Conservation (phyloP, 371 early-diverging fungal genomes). For the Funneliformis caledonium region DNA sequence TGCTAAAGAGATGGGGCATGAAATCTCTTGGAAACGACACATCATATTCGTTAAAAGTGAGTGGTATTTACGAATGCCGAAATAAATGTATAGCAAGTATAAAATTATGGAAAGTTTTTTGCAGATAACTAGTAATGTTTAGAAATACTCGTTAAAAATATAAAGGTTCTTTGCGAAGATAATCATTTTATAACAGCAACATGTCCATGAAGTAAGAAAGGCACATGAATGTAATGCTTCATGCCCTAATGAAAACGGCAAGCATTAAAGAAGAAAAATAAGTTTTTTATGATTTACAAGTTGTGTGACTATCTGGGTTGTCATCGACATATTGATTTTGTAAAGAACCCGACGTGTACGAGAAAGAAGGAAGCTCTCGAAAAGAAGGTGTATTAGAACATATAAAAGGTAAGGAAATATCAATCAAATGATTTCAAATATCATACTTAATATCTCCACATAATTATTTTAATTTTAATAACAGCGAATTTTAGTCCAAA, state of each 20-base stretch:
- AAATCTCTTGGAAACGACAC: not conserved
- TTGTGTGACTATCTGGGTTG: conserved; percentile 37
- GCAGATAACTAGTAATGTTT: not conserved
- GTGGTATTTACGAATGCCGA: conserved; percentile 20
- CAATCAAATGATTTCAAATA: not conserved
- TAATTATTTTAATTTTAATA: not conserved
- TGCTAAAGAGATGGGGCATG: conserved; percentile 36
- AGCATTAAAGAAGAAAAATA: conserved; percentile 14
- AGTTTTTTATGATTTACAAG: not conserved
- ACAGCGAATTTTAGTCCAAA: conserved; percentile 19
- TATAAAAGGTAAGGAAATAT: conserved; percentile 17
- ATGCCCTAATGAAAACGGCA: conserved; percentile 16
- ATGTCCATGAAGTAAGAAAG: conserved; percentile 34
- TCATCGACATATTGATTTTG: conserved; percentile 46
- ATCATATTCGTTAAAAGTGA: conserved; percentile 42
- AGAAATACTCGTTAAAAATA: not conserved
- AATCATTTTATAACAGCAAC: conserved; percentile 41
- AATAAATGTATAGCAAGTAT: conserved; percentile 26
- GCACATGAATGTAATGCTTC: not conserved
- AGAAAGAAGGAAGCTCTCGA: not conserved
- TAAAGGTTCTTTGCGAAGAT: conserved; percentile 34
- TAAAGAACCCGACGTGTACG: conserved; percentile 31
- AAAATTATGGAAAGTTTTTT: too few species aligned
- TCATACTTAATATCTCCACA: not conserved
- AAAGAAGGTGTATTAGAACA: conserved; percentile 29